Conservation (phyloP, 345 rosid species). For the Citrus trifoliata region DNA sequence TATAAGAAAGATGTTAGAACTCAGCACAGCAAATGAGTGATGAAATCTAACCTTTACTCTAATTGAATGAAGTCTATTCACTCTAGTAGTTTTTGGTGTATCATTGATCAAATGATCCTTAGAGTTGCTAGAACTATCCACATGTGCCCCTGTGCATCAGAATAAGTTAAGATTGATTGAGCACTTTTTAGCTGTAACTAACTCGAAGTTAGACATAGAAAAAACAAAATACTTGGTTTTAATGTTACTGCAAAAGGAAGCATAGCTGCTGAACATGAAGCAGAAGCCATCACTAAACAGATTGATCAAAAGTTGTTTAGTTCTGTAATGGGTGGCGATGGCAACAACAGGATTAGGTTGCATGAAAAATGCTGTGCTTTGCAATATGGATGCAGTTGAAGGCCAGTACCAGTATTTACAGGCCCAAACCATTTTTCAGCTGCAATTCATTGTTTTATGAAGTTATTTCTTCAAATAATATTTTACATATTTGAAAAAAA, state of each 20-base stretch:
- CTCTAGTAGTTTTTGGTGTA: background rate
- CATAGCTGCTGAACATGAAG: constrained; percentile 13
- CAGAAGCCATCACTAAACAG: constrained; percentile 21
- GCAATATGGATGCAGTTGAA: background rate
- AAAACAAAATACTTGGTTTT: constrained; percentile 16
- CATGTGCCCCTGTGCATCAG: constrained; percentile 12
- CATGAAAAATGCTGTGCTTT: background rate
- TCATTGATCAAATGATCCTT: constrained; percentile 13
- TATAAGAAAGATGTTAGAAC: background rate
- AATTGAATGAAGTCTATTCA: background rate
- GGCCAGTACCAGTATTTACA: background rate
- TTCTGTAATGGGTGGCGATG: background rate
- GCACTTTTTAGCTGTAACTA: background rate
- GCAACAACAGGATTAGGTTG: background rate
- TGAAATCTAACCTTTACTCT: constrained; percentile 21
- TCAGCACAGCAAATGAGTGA: background rate
- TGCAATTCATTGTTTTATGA: too few species aligned
- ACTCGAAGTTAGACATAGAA: background rate
- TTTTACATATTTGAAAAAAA: too few species aligned
- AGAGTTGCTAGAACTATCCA: background rate
- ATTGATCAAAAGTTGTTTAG: background rate
- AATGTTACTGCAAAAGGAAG: constrained; percentile 6
- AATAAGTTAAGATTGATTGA: background rate
- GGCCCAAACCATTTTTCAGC: background rate
- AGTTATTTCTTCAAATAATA: too few species aligned